Conservation (phyloP, 2,329 filamentous ascomycete species). For the Oidium heveae region DNA sequence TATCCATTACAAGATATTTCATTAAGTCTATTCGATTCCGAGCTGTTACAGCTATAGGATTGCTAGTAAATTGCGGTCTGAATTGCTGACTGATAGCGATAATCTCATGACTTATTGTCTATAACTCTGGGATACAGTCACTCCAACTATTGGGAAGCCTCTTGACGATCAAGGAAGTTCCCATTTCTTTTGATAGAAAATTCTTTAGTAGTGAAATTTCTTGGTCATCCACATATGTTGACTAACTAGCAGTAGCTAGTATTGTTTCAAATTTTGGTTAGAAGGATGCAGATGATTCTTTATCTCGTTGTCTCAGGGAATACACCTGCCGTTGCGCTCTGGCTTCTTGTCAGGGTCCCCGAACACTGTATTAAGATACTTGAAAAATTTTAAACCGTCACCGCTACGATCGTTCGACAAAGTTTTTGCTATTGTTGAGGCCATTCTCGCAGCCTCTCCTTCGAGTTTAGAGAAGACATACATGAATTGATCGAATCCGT, state of each 20-base stretch:
- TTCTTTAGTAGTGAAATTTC: background rate
- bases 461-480: background rate
- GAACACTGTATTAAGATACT: no score
- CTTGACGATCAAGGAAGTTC: background rate
- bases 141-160: background rate
- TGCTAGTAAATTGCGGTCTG: background rate
- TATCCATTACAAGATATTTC: no score
- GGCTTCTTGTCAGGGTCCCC: no score
- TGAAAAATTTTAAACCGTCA: no score
- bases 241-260: background rate
- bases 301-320: background rate
- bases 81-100: background rate
- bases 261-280: background rate
- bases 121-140: background rate
- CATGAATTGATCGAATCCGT: background rate
- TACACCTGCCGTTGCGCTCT: background rate
- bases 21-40: no score
- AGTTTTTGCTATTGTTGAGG: background rate
- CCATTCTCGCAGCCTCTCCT: background rate
- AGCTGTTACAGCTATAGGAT: background rate
- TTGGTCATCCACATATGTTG: background rate
- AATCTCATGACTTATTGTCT: background rate
- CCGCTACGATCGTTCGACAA: no score
- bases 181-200: background rate
- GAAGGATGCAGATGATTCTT: background rate